Evolutionary conservation across 108 stramenopile species (phyloP), one percentile per base, ranked within the genome.

Genomic region (Nitzschia inconspicua): DNA sequence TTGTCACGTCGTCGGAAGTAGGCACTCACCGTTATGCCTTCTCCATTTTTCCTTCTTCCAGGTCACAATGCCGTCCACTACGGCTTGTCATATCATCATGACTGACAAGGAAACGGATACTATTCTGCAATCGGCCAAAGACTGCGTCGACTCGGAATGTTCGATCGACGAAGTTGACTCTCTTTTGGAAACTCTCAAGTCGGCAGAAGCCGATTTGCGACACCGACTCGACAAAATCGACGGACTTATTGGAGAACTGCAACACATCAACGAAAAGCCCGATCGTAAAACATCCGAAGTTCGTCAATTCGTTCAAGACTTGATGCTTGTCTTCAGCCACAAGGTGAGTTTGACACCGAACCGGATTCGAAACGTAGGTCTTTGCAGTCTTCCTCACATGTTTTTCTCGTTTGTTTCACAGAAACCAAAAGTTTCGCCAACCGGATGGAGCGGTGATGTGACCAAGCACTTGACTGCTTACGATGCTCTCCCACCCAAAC

Each of bases 401-500:
- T 53, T 9, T 6, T 30, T 11, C 9, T 30, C 10, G 13, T 57
- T 6, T n/a, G 39, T 14, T 4, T 28, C 28, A 10, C 60, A 60
- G 32, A 69, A 63, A n/a, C 55, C 74, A 34, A 32, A 23, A 10
- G 24, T 63, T 5, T 50, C 22, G 9, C 59, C 75, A 13, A 47
- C 26, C 18, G 83, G 80, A 19, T 89, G 72, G 59, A 46, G 57
- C 49, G 87, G 87, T 34, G 82, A 83, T 46, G 54, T 89, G 44
- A 79, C 77, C 32, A 70, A 85, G 51, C 70, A 84, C 2, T 74
- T 57, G 56, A 86, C 84, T 30, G 85, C 89, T 10, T 91, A 82
- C 55, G 86, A 91, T 73, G 84, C 75, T 23, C 76, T 91, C 22
- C 77, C 77, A 19, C 86, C 89, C 42, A 91, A 85, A 66, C 69